phyloP scores from a whole-genome alignment of 352 stramenopile species.

The Phytophthora boehmeriae region DNA sequence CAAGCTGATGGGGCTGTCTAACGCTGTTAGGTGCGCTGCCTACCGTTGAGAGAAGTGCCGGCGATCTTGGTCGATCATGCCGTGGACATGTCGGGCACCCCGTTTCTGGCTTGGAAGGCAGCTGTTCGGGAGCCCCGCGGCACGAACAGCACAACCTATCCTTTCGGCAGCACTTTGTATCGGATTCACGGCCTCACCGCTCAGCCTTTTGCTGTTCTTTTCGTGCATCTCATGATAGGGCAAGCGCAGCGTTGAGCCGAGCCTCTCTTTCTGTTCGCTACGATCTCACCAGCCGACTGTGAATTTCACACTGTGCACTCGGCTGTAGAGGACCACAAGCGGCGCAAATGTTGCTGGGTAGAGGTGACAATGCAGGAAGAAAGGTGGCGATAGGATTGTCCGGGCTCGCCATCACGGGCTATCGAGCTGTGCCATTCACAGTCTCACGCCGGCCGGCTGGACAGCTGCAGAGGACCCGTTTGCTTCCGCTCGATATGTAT shows the following conservation, averaged over 20 bases:
- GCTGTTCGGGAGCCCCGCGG: conserved; percentile 15
- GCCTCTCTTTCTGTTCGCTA: conserved; percentile 20
- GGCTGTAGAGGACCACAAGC: background rate
- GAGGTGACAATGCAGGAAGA: too few relatives aligned
- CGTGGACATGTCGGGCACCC: background rate
- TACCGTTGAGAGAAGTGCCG: conserved; percentile 7
- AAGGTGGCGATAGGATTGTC: too few relatives aligned
- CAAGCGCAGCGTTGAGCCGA: conserved; percentile 6
- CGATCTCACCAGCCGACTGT: conserved; percentile 4
- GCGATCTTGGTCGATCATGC: conserved; percentile 16
- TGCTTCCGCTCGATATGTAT: too few relatives aligned
- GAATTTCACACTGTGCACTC: background rate
- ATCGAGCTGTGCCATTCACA: too few relatives aligned
- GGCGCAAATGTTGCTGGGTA: too few relatives aligned
- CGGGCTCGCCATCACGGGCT: too few relatives aligned
- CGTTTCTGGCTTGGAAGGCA: conserved; percentile 10
- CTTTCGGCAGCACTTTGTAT: conserved; percentile 10
- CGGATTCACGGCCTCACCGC: background rate
- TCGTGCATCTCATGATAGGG: conserved; percentile 34
- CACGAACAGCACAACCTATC: conserved; percentile 35
- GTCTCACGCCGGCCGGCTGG: too few relatives aligned
- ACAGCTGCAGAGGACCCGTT: too few relatives aligned
- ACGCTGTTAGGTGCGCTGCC: conserved; percentile 4
- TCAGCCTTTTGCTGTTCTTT: conserved; percentile 18
- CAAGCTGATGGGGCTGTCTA: background rate